A percentile compares a stretch with the other conserved stretches of the same genome.
Evolutionary conservation across 306 rosid genomes (phyloP).

Genomic region (Fragaria ananassa): DNA sequence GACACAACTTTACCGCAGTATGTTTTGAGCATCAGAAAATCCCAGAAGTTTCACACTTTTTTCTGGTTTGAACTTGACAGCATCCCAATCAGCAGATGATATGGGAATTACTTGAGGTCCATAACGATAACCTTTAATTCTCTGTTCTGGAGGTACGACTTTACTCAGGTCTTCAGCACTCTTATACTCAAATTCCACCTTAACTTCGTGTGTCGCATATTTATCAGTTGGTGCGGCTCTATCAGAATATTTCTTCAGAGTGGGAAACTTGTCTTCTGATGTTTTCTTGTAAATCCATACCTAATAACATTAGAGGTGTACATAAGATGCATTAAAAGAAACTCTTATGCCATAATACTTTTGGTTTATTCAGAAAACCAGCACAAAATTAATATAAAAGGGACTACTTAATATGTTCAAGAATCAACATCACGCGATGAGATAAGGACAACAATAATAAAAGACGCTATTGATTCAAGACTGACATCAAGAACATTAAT

Average conservation of each 20-base stretch:
- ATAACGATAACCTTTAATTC: slow-evolving; percentile 88
- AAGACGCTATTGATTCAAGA: background rate
- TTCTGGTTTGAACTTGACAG: slow-evolving; percentile 87
- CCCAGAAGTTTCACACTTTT: slow-evolving; percentile 88
- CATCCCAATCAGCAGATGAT: slow-evolving; percentile 79
- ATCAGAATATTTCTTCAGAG: slow-evolving; percentile 85
- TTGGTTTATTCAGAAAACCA: background rate
- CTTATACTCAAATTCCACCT: slow-evolving; percentile 73
- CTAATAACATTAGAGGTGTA: slow-evolving; percentile 41
- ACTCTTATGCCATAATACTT: background rate
- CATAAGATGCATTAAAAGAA: slow-evolving; percentile 9
- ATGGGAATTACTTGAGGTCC: slow-evolving; percentile 95
- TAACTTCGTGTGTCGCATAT: slow-evolving; percentile 79
- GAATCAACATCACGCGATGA: background rate
- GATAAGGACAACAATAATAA: background rate
- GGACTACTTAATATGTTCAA: background rate
- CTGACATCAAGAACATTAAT: background rate
- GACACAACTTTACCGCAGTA: slow-evolving; percentile 49
- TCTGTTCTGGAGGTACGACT: slow-evolving; percentile 79
- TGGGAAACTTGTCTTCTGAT: slow-evolving; percentile 82
- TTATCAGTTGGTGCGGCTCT: slow-evolving; percentile 74
- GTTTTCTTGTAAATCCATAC: slow-evolving; percentile 94
- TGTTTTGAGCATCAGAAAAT: slow-evolving; percentile 67
- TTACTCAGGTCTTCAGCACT: slow-evolving; percentile 50
- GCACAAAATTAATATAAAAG: background rate